Evolutionary conservation across 208 protist species (phyloP).

Genomic region (Strigomonas culicis): DNA sequence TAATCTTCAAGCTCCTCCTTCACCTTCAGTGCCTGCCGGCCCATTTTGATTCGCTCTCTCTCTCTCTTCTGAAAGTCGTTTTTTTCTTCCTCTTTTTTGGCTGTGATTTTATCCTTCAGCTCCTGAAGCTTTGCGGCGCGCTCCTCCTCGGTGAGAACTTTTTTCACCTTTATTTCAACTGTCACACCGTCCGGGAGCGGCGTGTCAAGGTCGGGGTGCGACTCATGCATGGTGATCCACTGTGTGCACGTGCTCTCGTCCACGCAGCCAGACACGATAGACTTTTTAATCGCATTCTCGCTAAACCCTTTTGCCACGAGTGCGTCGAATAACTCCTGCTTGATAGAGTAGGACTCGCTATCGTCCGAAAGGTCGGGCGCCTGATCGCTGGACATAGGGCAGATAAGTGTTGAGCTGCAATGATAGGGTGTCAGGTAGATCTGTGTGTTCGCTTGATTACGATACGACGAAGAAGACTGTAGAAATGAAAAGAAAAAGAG

Average conservation of each 20-base stretch:
- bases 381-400: no score
- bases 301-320: conserved; percentile 61
- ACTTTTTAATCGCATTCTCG: conserved; percentile 88
- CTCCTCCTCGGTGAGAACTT: conserved; percentile 69
- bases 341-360: conserved; percentile 39
- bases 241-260: conserved; percentile 71
- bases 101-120: conserved; percentile 47
- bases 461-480: no score
- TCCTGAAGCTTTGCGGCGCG: conserved; percentile 65
- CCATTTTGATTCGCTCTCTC: conserved; percentile 54
- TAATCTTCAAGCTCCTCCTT: conserved; percentile 50
- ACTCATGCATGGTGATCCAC: conserved; percentile 86
- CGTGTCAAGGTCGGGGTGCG: conserved; percentile 78
- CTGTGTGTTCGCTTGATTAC: no score
- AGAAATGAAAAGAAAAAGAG: neutral
- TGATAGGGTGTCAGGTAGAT: no score
- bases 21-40: conserved; percentile 44
- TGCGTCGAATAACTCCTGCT: conserved; percentile 44
- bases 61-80: conserved; percentile 49
- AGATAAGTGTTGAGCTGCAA: no score
- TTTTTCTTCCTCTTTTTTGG: conserved; percentile 51
- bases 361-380: no score
- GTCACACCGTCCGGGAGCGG: conserved; percentile 62
- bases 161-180: conserved; percentile 58
- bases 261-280: conserved; percentile 77